A percentile compares a stretch with the other conserved stretches of the same genome.
These are phyloP conservation scores for Cryphonectria nitschkei DNA, from an alignment of 2,329 filamentous ascomycete genomes.

Conservation along the genomic window DNA sequence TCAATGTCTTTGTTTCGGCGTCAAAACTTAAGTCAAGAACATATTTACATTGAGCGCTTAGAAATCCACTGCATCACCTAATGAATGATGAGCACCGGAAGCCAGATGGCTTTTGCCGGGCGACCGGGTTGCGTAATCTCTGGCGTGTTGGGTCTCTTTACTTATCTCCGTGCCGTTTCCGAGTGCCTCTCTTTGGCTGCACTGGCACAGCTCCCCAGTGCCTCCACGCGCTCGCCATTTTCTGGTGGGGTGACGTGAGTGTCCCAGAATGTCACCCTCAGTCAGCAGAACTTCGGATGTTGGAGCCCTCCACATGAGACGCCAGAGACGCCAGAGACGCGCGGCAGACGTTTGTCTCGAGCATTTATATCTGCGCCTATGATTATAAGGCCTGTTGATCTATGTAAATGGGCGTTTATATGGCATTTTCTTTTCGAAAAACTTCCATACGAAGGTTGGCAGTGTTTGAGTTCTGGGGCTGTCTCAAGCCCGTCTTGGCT, in stretches of 20 bases:
- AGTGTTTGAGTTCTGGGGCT: too few species aligned
- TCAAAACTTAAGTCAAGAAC: background rate
- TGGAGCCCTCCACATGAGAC: background rate
- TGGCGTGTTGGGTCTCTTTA: constrained; percentile 3
- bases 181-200: background rate
- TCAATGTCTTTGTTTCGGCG: background rate
- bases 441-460: too few species aligned
- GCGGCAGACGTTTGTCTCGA: background rate
- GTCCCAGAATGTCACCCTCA: background rate
- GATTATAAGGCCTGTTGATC: too few species aligned
- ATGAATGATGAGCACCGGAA: background rate
- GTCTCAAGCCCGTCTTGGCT: too few species aligned
- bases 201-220: background rate
- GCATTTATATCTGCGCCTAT: background rate
- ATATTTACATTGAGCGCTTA: constrained; percentile 20
- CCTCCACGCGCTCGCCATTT: constrained; percentile 20
- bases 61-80: constrained; percentile 20
- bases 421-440: too few species aligned
- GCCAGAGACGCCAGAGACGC: constrained; percentile 1
- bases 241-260: constrained; percentile 21
- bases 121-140: constrained; percentile 5
- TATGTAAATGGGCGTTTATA: background rate
- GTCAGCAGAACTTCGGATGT: too few species aligned
- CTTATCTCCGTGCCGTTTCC: constrained; percentile 26
- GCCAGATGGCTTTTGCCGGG: background rate